Evolutionary conservation across 495 filamentous ascomycete species (phyloP).

Genomic region (Monascus purpureus): DNA sequence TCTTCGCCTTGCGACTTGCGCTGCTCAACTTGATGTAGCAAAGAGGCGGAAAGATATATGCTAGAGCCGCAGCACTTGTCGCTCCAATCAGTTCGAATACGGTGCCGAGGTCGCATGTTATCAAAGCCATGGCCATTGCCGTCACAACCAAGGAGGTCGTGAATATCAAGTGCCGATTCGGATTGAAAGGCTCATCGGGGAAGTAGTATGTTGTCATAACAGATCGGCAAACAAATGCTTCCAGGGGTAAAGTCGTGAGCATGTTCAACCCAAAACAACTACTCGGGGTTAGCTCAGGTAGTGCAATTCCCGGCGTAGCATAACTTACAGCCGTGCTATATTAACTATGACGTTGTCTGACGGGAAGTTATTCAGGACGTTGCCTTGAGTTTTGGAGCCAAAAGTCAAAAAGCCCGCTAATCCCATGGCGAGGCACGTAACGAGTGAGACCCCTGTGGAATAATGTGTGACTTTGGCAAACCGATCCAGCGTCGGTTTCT

Average conservation of each 20-base stretch:
- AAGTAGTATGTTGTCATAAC: conserved; percentile 95
- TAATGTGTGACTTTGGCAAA: conserved; percentile 88
- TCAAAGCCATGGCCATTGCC: conserved; percentile 60
- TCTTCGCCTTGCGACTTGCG: conserved; percentile 51
- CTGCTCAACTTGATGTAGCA: conserved; percentile 89
- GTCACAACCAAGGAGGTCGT: conserved; percentile 64
- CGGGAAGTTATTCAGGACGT: conserved; percentile 96
- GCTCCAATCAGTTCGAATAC: conserved; percentile 95
- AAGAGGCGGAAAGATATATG: conserved; percentile 87
- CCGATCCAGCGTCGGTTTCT: conserved; percentile 85
- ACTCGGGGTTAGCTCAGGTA: conserved; percentile 8
- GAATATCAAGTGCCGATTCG: conserved; percentile 74
- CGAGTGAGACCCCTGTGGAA: conserved; percentile 73
- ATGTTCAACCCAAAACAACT: conserved; percentile 92
- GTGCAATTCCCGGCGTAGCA: not conserved
- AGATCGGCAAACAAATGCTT: conserved; percentile 93
- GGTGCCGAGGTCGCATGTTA: conserved; percentile 84
- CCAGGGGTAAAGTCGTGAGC: conserved; percentile 90
- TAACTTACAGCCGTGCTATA: conserved; percentile 63
- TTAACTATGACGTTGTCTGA: conserved; percentile 82
- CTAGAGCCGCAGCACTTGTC: conserved; percentile 82
- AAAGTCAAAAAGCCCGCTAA: conserved; percentile 85
- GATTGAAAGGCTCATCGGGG: conserved; percentile 62
- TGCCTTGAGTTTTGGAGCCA: conserved; percentile 79
- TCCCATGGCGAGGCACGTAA: conserved; percentile 81